Conservation (phyloP, 2,329 filamentous ascomycete species). For the Uncinocarpus reesii region DNA sequence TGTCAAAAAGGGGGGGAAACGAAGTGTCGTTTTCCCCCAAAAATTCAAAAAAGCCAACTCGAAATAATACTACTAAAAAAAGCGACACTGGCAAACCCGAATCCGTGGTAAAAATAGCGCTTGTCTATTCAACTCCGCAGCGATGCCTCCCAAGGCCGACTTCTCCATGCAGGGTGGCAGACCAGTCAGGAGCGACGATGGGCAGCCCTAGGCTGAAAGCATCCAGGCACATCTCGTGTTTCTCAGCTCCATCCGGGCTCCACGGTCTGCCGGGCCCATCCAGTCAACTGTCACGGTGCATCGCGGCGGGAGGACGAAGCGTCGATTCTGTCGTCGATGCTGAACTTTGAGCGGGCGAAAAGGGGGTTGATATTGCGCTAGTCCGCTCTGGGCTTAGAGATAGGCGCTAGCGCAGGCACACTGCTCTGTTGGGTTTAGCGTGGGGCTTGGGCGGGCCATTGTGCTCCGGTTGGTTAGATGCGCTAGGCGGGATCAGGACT, state of each 20-base stretch:
- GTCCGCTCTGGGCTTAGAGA: neutral
- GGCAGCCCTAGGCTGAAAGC: neutral
- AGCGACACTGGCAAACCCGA: no score
- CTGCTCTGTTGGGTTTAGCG: neutral
- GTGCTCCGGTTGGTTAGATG: neutral
- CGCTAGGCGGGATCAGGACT: neutral
- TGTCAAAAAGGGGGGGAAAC: no score
- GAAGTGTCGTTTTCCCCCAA: no score
- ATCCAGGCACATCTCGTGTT: slow-evolving; percentile 1
- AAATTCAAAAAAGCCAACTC: no score
- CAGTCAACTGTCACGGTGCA: neutral
- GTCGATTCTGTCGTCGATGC: neutral
- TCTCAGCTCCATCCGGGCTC: neutral
- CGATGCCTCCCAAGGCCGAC: neutral
- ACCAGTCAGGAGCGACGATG: neutral
- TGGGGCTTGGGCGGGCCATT: neutral
- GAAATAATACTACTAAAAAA: no score
- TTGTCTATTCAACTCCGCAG: no score
- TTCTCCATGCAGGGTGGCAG: neutral
- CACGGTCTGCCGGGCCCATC: neutral
- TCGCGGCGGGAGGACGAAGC: neutral
- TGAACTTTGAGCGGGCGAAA: neutral
- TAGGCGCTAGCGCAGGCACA: slow-evolving; percentile 12
- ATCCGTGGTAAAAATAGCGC: no score
- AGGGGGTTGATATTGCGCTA: slow-evolving; percentile 5